Evolutionary conservation across 495 filamentous ascomycete species (phyloP).

Genomic region (Podospora fimiseda): DNA sequence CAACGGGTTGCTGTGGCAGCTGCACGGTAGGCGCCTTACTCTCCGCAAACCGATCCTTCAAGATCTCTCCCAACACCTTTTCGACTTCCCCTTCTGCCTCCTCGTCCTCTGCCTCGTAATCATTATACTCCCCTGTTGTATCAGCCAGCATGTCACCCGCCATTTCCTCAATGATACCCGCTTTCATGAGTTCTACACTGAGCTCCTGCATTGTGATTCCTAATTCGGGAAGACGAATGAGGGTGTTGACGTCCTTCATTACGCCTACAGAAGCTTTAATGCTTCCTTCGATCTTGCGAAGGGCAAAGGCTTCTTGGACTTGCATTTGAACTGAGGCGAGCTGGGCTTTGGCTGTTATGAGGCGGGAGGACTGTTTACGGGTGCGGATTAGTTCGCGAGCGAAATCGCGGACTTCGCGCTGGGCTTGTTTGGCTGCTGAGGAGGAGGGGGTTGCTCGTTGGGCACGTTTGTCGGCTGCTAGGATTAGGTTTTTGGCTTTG

Average conservation of each 20-base stretch:
- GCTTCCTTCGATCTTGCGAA: constrained; percentile 93
- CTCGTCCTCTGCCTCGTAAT: constrained; percentile 70
- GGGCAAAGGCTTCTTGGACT: constrained; percentile 91
- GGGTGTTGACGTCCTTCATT: constrained; percentile 92
- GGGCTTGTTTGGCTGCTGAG: constrained; percentile 65
- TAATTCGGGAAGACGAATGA: constrained; percentile 79
- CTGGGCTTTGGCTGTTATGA: constrained; percentile 84
- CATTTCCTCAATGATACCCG: constrained; percentile 98
- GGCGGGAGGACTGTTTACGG: constrained; percentile 64
- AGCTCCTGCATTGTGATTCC: constrained; percentile 87
- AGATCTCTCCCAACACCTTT: constrained; percentile 81
- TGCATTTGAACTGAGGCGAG: constrained; percentile 95
- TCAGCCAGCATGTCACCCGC: constrained; percentile 78
- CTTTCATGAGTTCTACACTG: constrained; percentile 79
- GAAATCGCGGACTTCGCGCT: constrained; percentile 73
- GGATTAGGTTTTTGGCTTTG: constrained; percentile 81
- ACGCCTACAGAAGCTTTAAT: constrained; percentile 81
- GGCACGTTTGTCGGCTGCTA: constrained; percentile 70
- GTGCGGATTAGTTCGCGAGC: constrained; percentile 81
- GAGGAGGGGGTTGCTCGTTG: constrained; percentile 55
- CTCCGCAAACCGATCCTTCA: constrained; percentile 73
- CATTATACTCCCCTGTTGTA: constrained; percentile 48
- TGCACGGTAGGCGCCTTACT: constrained; percentile 50
- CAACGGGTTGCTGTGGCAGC: constrained; percentile 47
- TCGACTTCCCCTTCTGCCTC: constrained; percentile 90